phyloP scores from a whole-genome alignment of 73 alveolate genomes.

The Strombidium stylifer region DNA sequence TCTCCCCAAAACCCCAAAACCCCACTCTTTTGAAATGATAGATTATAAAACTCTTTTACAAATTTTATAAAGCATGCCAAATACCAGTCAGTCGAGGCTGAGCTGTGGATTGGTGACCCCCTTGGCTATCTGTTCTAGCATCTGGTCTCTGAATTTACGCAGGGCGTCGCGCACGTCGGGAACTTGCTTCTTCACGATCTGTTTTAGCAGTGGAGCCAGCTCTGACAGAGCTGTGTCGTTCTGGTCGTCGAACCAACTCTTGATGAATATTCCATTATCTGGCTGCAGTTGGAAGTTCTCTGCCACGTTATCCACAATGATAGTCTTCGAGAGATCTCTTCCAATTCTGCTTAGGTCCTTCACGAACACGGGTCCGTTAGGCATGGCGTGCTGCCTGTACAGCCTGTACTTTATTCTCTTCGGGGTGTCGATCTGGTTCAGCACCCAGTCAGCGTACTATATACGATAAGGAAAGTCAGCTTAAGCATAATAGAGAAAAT shows the following conservation, averaged over 20 bases:
- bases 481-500: too few relatives aligned
- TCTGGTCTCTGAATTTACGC: constrained; percentile 79
- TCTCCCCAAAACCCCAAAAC: background rate
- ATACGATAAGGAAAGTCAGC: too few relatives aligned
- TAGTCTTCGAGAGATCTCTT: constrained; percentile 87
- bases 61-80: background rate
- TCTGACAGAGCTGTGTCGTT: constrained; percentile 91
- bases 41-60: too few relatives aligned
- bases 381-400: constrained; percentile 94
- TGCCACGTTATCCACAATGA: constrained; percentile 96
- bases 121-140: constrained; percentile 61
- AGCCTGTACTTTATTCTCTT: constrained; percentile 74
- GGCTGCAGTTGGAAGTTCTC: constrained; percentile 89
- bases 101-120: constrained; percentile 69
- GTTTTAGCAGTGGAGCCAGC: constrained; percentile 82
- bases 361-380: constrained; percentile 79
- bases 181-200: constrained; percentile 82
- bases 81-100: constrained; percentile 58
- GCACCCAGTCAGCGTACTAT: constrained; percentile 93
- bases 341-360: constrained; percentile 95
- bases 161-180: constrained; percentile 94
- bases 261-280: constrained; percentile 95
- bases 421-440: constrained; percentile 79
- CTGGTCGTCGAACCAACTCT: constrained; percentile 91
- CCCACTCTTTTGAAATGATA: too few relatives aligned